These are phyloP conservation scores for Sporothrix variecibatus DNA, from an alignment of 2,329 filamentous ascomycete genomes.

Conservation along the genomic window DNA sequence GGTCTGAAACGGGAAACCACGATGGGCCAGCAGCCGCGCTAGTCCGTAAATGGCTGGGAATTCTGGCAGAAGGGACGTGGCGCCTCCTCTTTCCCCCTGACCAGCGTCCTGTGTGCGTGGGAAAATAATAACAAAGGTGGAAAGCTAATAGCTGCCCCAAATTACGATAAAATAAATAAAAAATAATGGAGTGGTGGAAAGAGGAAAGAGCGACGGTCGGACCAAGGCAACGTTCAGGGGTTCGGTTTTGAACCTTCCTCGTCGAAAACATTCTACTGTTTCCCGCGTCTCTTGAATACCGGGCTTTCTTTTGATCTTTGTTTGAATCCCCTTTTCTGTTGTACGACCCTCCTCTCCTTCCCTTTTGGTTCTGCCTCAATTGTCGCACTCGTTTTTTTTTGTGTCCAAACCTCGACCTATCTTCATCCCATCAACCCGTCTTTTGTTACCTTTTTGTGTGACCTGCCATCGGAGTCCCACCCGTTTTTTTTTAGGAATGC, in stretches of 20 bases:
- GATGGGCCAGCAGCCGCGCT: slow-evolving; percentile 6
- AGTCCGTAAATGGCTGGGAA: slow-evolving; percentile 1
- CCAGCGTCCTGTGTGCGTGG: slow-evolving; percentile 6
- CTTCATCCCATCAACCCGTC: background rate
- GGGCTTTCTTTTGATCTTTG: background rate
- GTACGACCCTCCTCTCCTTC: background rate
- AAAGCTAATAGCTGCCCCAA: background rate
- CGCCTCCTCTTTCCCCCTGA: slow-evolving; percentile 1
- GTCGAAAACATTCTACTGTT: background rate
- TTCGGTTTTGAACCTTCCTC: background rate
- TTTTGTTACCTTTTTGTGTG: background rate
- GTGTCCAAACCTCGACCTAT: background rate
- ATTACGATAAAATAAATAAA: slow-evolving; percentile 4
- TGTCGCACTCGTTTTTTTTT: background rate
- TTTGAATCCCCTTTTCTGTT: background rate
- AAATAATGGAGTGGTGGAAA: background rate
- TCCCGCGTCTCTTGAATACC: background rate
- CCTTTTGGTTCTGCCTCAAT: background rate
- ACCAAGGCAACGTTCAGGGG: slow-evolving; percentile 21
- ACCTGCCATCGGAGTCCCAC: slow-evolving; percentile 10
- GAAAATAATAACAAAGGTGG: slow-evolving; percentile 1
- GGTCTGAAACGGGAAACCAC: slow-evolving; percentile 25
- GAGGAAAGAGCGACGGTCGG: background rate
- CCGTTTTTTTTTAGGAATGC: slow-evolving; percentile 17
- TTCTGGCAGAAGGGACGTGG: background rate